These are phyloP conservation scores for Meira nashicola DNA, from an alignment of 1,284 basidiomycete species.

Conservation along the genomic window DNA sequence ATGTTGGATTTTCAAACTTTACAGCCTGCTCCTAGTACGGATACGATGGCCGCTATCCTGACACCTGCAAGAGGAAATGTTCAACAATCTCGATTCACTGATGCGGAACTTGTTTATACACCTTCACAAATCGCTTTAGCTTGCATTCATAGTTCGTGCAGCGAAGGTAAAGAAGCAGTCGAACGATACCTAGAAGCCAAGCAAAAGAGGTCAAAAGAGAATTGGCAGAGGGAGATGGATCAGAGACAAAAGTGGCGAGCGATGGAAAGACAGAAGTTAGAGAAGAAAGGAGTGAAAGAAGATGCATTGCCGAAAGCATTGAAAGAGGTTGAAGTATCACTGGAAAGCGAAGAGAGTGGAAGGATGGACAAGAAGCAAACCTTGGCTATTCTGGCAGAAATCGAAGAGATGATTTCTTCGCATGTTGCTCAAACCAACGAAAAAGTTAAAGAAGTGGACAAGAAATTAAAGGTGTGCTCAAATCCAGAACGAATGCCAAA, in stretches of 20 bases:
- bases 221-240: not conserved
- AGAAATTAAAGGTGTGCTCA: slow-evolving; percentile 4
- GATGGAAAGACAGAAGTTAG: slow-evolving; percentile 1
- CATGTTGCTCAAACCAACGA: not conserved
- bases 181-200: slow-evolving; percentile 1
- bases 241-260: not conserved
- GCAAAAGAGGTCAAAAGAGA: not conserved
- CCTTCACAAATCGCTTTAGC: slow-evolving; percentile 93
- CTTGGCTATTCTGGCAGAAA: not conserved
- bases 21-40: not conserved
- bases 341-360: not conserved
- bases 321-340: not conserved
- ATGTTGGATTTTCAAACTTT: slow-evolving; percentile 63
- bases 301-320: not conserved
- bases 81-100: slow-evolving; percentile 69
- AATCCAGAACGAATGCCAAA: slow-evolving; percentile 2
- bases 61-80: slow-evolving; percentile 24
- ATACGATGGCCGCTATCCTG: not conserved
- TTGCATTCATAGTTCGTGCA: slow-evolving; percentile 56
- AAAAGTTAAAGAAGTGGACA: slow-evolving; percentile 2
- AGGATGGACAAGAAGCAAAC: not conserved
- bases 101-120: slow-evolving; percentile 83
- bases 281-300: not conserved
- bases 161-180: not conserved
- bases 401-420: not conserved